Base-by-base conservation (phyloP, 2,329 filamentous ascomycete genomes). In the Ceratocystis colombiana region DNA sequence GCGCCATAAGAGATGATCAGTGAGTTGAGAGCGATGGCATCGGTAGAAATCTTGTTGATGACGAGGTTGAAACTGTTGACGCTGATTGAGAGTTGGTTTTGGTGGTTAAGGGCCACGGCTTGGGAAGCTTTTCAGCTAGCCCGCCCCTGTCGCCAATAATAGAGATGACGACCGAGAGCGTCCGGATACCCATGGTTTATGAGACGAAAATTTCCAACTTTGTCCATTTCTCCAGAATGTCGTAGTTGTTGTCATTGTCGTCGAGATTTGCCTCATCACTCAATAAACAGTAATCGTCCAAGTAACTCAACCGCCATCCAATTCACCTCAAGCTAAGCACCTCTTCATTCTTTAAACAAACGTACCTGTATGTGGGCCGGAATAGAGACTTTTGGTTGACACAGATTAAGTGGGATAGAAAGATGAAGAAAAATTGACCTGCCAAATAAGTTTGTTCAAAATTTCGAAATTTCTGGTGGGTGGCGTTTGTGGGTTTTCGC, bases 341-440 rank as follows among this genome's bases (percentile, higher is more conserved):
- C 25, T 48, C 67, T 46, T 67, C 20, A 46, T 41, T 57, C 37
- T 15, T 53, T 44, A 28, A 33, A n/a, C 15, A 25, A 33, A 68
- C 66, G 63, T 68, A 68, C 66, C 64, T 68, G 66, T 68, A 48
- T 66, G 59, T 64, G 66, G 64, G 64, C 61, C 66, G 59, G 62
- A 53, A 66, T 65, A 66, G 61, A 68, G 64, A 68, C 66, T 57
- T 66, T 64, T 65, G 65, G 55, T 69, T 68, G 59, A 68, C 66
- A 66, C 64, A 65, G 64, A 45, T 37, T 65, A 64, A 66, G 64
- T 64, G 50, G 61, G 50, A 66, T 68, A 46, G 45, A 37, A 64
- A 64, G 48, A 50, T 48, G n/a, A 55, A 57, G 30, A 46, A 61
- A 66, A 66, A 66, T 65, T 57, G 30, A 33, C 45, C 46, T 53